phyloP scores from a whole-genome alignment of 2,329 filamentous ascomycete species.

The Ophiostoma quercus region DNA sequence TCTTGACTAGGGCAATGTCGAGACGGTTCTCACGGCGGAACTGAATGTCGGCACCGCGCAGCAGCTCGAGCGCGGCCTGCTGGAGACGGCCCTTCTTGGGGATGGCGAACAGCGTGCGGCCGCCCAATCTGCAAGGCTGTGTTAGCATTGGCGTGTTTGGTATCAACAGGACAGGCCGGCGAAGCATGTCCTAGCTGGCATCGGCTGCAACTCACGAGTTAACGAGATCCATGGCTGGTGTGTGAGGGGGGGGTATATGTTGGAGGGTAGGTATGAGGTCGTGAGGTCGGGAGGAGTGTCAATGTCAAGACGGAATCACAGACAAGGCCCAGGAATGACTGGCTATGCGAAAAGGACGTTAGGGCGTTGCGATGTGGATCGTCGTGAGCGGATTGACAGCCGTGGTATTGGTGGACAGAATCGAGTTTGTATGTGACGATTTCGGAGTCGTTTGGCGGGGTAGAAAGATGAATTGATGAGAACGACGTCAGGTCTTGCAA shows the following conservation, averaged over 20 bases:
- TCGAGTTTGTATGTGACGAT: constrained; percentile 8
- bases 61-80: constrained; percentile 79
- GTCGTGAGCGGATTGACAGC: constrained; percentile 6
- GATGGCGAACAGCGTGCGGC: constrained; percentile 91
- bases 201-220: constrained; percentile 43
- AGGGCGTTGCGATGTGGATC: constrained; percentile 8
- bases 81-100: constrained; percentile 98
- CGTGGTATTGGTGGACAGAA: constrained; percentile 6
- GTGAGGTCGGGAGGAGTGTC: constrained; percentile 8
- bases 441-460: constrained; percentile 20
- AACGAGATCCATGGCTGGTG: constrained; percentile 46
- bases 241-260: background rate
- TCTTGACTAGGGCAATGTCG: constrained; percentile 96
- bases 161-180: constrained; percentile 5
- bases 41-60: constrained; percentile 91
- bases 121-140: constrained; percentile 64
- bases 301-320: background rate
- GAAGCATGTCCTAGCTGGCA: constrained; percentile 14
- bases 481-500: background rate
- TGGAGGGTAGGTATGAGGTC: constrained; percentile 1
- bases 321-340: background rate
- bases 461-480: background rate
- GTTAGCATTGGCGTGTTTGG: background rate
- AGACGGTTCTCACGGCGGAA: constrained; percentile 92
- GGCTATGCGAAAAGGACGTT: background rate